Conservation (phyloP, 306 rosid species). For the Biancaea sappan region DNA sequence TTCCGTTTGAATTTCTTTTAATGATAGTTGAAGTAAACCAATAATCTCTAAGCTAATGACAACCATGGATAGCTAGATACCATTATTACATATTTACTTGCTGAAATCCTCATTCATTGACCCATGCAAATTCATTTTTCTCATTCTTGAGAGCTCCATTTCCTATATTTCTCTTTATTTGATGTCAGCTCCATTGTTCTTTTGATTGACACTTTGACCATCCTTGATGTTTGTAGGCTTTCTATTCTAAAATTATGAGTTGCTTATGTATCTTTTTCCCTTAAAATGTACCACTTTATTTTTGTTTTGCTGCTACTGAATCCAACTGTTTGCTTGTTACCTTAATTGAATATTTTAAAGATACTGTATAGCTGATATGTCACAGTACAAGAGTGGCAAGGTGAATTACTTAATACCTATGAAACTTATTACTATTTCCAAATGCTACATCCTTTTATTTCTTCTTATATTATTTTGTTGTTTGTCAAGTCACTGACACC, state of each 20-base stretch:
- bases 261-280: not conserved
- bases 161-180: not conserved
- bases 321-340: conserved; percentile 40
- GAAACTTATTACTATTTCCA: not conserved
- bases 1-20: not conserved
- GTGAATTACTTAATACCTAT: conserved; percentile 38
- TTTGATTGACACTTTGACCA: not conserved
- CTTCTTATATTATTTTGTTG: not conserved
- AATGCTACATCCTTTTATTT: conserved; percentile 4
- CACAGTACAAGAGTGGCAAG: conserved; percentile 96
- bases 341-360: conserved; percentile 61
- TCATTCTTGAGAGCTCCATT: not conserved
- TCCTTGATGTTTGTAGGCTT: not conserved
- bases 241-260: not conserved
- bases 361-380: conserved; percentile 97
- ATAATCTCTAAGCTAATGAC: conserved; percentile 13
- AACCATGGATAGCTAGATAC: not conserved
- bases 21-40: conserved; percentile 4
- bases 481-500: conserved; percentile 13
- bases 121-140: not conserved
- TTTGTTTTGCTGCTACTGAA: conserved; percentile 16
- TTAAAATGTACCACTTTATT: not conserved
- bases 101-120: not conserved
- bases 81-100: not conserved
- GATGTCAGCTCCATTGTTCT: not conserved